Evolutionary conservation across 805 yeast genomes (phyloP), one percentile per base, ranked within the genome.

Genomic region (Hanseniaspora occidentalis): DNA sequence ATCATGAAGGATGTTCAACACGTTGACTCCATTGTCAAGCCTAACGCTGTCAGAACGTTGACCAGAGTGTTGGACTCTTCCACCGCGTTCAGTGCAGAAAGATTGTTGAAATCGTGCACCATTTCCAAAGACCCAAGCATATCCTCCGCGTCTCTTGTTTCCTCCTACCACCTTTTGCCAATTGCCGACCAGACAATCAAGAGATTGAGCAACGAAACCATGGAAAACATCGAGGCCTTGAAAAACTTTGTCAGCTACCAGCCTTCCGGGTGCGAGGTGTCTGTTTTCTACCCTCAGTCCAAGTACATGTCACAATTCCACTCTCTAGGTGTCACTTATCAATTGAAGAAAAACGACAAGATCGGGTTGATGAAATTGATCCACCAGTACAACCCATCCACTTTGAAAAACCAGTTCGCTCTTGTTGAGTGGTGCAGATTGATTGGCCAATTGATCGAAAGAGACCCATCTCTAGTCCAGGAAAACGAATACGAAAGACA

Each of bases 1-100:
- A 88, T 92, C 56, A 92, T 92, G 96, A 88, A 88, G 64, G 98
- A 92, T 64, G 84, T 92, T 41, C 96, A 94, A 64, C 79, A 78
- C 49, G 89, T 89, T 43, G 94, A 84, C 44, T 67, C 75, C 47
- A 67, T 85, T 46, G 86, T 81, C 63, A 85, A 86, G 56, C 96
- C 98, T 42, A 82, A 92, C 57, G 97, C 98, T 19, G 81, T 92
- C 47, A 77, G 98, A 60, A 82, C 97, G 0, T 71, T 92, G 53
- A 77, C 88, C 17, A 75, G 94, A 48, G 95, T 92, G 27, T 70
- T 92, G 55, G 98, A 92, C 59, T 82, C 79, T 18, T 71, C 85
- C 24, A 88, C 95, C 8, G 94, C 94, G 36, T 88, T 85, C 51
- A 84, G 95, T 34, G 83, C 94, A 35, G 98, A 92, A 64, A 75